Evolutionary conservation across 2,329 filamentous ascomycete species (phyloP), one percentile per base, ranked within the genome.

Genomic region (Domatiomyces catenatus): DNA sequence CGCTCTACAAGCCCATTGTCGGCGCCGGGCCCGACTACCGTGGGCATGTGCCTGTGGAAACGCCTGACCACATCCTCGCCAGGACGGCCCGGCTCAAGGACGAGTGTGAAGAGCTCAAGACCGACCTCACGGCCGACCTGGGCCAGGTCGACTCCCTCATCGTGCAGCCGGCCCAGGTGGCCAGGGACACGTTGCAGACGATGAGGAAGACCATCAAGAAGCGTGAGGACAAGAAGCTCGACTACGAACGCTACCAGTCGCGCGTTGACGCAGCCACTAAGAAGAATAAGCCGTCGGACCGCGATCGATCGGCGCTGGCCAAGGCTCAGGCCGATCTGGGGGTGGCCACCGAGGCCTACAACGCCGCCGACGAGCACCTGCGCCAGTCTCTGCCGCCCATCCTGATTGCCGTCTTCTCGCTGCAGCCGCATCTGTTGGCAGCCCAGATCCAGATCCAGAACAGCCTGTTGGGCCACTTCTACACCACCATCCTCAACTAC

Each of bases 191-290:
- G 49, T 73, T 90, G 53, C 77, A 81, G 56, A 80, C 83, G 1
- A 73, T 92, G 63, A 81, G 84, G 61, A 92, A 88, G 68, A 82
- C 81, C 1, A 86, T 93, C 61, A 92, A 90, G 69, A 88, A 86
- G 66, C 74, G 87, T 46, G 85, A 92, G 62, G 84, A 89, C 60
- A 85, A 81, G 67, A 82, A 86, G 75, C 64, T 89, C 52, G 87
- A 93, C 63, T 92, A 81, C 62, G 87, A 94, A 66, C 79, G 84
- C 58, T 81, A 81, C 58, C 80, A 86, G 64, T 77, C 81, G 58
- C 80, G 81, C 54, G 80, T 81, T 36, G 81, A 84, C 61, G 79
- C 77, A 59, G 74, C 81, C 42, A 73, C 80, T 58, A 81, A 81
- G 63, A 92, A 92, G 65, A 70, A 76, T 19, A 81, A 77, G 39